Evolutionary conservation across 2,329 filamentous ascomycete species (phyloP), one percentile per base, ranked within the genome.

Genomic region (Nigrospora sphaerica): DNA sequence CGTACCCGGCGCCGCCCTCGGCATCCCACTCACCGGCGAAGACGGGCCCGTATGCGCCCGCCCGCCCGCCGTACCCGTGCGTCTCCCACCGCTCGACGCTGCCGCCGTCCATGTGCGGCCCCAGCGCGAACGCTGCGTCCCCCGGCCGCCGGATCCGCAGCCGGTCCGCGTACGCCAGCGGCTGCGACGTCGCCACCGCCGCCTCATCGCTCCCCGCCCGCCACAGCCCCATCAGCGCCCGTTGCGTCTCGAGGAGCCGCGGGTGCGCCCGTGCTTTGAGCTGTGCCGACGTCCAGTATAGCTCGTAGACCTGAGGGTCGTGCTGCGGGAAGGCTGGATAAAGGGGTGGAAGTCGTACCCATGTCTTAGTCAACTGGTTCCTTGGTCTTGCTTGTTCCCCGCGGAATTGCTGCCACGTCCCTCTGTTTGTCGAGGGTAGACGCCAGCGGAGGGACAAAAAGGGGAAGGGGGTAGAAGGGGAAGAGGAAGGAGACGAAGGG

Each of bases 51-150:
- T 95, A 96, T 3, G 91, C 86, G 3, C 39, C 39, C 14, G 11
- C 0, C 6, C 42, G 32, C 6, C 16, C 32, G 0, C 83, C 80
- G 53, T 90, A 91, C 2, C 86, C 85, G 1, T 78, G 69, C 23
- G 73, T 71, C 62, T 89, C 85, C 86, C 86, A 90, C 4, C 86
- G 74, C 65, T 90, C 86, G 1, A 88, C 77, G 47, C 83, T 86
- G 33, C 86, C 86, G 23, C 85, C 84, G 57, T 90, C 86, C 3
- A 85, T 71, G 59, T 90, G 86, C 1, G 85, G 83, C 0, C 85
- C 84, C 0, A 87, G 74, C 0, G 82, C 80, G 53, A 88, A 88
- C 2, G 74, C 73, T 0, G 74, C 69, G 59, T 89, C 85, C 10
- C 85, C 85, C 0, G 86, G 85, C 50, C 77, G 75, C 2, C 86